Percentiles rank a stretch among this genome's conserved stretches.
Conservation (phyloP, 2,329 filamentous ascomycete genomes). For the Epichloe coenophiala region DNA sequence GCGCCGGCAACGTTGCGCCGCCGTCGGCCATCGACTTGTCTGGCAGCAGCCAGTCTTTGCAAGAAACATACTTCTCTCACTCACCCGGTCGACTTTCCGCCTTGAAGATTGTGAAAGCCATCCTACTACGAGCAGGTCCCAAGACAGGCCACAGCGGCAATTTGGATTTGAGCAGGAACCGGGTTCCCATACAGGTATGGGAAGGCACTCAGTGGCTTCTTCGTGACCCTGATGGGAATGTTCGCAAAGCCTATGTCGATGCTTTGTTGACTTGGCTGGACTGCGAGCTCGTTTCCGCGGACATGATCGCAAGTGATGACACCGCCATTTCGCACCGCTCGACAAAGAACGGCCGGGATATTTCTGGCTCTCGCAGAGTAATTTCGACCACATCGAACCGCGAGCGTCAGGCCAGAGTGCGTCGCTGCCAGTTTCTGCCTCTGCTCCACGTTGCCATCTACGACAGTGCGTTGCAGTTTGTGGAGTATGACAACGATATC, state of each 20-base stretch:
- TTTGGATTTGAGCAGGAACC: conserved; percentile 55
- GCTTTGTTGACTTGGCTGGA: conserved; percentile 74
- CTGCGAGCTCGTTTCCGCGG: conserved; percentile 57
- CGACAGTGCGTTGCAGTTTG: conserved; percentile 66
- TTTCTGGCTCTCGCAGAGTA: conserved; percentile 42
- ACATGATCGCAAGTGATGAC: conserved; percentile 50
- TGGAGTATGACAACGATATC: conserved; percentile 61
- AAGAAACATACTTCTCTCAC: conserved; percentile 40
- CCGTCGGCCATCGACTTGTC: conserved; percentile 24
- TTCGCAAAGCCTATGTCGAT: conserved; percentile 76
- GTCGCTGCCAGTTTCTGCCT: conserved; percentile 61
- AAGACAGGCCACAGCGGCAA: conserved; percentile 44
- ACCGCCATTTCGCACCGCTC: conserved; percentile 31
- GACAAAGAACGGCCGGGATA: conserved; percentile 27
- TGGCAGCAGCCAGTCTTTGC: conserved; percentile 29
- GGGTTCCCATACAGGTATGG: conserved; percentile 73
- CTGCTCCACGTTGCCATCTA: conserved; percentile 80
- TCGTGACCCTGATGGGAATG: conserved; percentile 61
- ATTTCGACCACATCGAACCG: conserved; percentile 53
- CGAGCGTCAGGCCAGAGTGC: conserved; percentile 37
- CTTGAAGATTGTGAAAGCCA: conserved; percentile 67
- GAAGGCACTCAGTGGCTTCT: conserved; percentile 93
- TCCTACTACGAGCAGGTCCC: conserved; percentile 69
- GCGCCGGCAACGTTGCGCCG: conserved; percentile 18
- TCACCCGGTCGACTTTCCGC: conserved; percentile 48